Evolutionary conservation across 2,329 filamentous ascomycete species (phyloP), one percentile per base, ranked within the genome.

Genomic region (Orbilia brochopaga): DNA sequence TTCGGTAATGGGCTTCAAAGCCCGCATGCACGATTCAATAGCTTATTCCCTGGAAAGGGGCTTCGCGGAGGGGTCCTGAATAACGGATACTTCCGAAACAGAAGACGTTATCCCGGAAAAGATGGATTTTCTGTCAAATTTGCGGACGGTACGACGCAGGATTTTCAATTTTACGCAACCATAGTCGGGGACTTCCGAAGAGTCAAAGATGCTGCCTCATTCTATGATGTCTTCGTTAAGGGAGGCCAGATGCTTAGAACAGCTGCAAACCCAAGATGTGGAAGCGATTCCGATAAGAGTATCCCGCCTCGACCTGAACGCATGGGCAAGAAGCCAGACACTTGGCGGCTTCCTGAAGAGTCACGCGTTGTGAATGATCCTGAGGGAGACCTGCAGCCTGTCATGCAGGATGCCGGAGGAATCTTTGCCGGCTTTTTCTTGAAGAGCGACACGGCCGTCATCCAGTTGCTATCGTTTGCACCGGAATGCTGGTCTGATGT

Each of bases 391-490:
- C 37, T 73, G 48, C 57, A 57, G 24, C 69, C 69, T 23, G 57
- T 48, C 2, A 44, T 67, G 4, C 54, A 55, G 13, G 69, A 73
- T 40, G 61, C 57, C 24, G 69, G 52, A 11, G 60, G 57, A 30
- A 67, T 73, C 8, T 73, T 73, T 54, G 69, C 69, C 11, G 69
- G 69, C 35, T 73, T 58, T 27, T 73, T 73, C 53, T 37, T 73
- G 24, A 73, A 73, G 53, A 65, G 55, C 19, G 57, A 58, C 30
- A 66, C 69, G 2, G 69, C 69, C 23, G 69, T 73, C n/a, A 56
- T 73, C 27, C 61, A 73, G 40, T 30, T 73, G 21, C 40, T 51
- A 17, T 40, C 61, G 5, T 73, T 73, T 23, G 62, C 54, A 0
- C 69, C 69, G 15, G 61, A 62, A 27, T 73, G 62, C 24, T 66